Percentiles rank a stretch among this genome's conserved stretches.
phyloP scores from a whole-genome alignment of 31 red algal genomes.

The Porphyra umbilicalis region DNA sequence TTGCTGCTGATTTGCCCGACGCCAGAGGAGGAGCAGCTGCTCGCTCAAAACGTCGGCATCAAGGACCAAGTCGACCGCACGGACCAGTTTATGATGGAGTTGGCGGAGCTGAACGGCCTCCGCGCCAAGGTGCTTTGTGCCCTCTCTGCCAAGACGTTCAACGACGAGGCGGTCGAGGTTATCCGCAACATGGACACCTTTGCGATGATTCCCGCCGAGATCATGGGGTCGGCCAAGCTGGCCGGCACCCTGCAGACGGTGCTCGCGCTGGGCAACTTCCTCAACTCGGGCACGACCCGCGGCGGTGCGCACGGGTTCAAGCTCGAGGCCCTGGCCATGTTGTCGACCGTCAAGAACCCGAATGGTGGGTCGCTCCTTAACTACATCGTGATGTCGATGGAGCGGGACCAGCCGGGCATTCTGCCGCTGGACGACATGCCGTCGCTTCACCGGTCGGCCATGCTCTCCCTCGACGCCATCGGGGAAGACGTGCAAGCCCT shows the following conservation, averaged over 20 bases:
- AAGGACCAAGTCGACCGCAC: constrained; percentile 68
- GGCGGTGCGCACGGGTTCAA: constrained; percentile 94
- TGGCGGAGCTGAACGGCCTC: constrained; percentile 56
- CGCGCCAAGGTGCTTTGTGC: constrained; percentile 74
- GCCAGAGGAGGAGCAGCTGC: constrained; percentile 65
- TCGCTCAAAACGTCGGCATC: constrained; percentile 45
- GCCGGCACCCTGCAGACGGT: constrained; percentile 48
- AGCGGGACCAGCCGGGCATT: constrained; percentile 27
- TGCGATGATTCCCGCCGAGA: constrained; percentile 77
- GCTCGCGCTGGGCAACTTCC: constrained; percentile 86
- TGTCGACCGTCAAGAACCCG: constrained; percentile 67
- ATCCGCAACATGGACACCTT: constrained; percentile 88
- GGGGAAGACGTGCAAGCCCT: constrained; percentile 61
- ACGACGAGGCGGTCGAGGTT: constrained; percentile 86
- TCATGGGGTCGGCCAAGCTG: constrained; percentile 55
- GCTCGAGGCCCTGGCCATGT: constrained; percentile 73
- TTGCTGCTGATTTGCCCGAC: constrained; percentile 67
- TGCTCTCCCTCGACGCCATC: constrained; percentile 82
- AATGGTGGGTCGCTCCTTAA: constrained; percentile 66
- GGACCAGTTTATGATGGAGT: constrained; percentile 85
- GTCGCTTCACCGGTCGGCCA: constrained; percentile 37
- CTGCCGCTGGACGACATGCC: constrained; percentile 84
- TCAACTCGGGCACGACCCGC: constrained; percentile 83
- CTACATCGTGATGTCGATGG: constrained; percentile 46
- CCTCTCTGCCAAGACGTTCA: constrained; percentile 78